Base-by-base conservation (phyloP, 2,329 filamentous ascomycete genomes). In the Coniella vitis region DNA sequence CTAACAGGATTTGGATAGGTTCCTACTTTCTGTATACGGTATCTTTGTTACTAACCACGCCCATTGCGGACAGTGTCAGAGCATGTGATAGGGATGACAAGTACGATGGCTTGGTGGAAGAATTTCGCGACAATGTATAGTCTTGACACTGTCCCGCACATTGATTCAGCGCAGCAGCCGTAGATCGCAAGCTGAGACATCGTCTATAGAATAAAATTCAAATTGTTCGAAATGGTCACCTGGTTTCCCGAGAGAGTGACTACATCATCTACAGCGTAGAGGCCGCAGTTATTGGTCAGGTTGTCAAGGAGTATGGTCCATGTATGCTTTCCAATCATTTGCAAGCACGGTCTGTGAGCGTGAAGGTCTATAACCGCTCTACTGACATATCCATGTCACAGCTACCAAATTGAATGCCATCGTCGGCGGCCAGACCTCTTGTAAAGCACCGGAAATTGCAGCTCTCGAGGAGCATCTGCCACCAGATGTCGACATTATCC, bases 221-320 rank as follows among this genome's bases (percentile, higher is more conserved):
- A 68, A 93, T 98, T 61, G 83, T 91, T 65, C 84, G 81, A 66
- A 95, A 95, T 79, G 94, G 94, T 60, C 90, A 97, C 72, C 79
- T 91, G 66, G 93, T 98, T 60, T 96, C 93, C 60, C 84, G 93
- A 70, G 83, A 84, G 68, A 96, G 90, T 83, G 91, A 97, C 76
- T 97, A 90, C 69, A 95, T 96, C 71, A 90, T 98, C 65, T 98
- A 98, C 78, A 95, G 87, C 69, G 93, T 98, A 68, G 91, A 97
- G 70, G 93, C 93, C 54, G 89, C 90, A 60, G 80, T 84, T 57
- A 95, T 98, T 67, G 86, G 89, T 64, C 79, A 78, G 57, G 87
- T 96, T 60, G 93, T 96, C 61, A 85, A 84, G 55, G 75, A 85
- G 61, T 98, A 89, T 67, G 93, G 90, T 56, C 91, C 91, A 60